A percentile compares a stretch with the other conserved stretches of the same genome.
These are phyloP conservation scores for Toxoplasma gondii DNA, from an alignment of 169 alveolate species.

Conservation along the genomic window DNA sequence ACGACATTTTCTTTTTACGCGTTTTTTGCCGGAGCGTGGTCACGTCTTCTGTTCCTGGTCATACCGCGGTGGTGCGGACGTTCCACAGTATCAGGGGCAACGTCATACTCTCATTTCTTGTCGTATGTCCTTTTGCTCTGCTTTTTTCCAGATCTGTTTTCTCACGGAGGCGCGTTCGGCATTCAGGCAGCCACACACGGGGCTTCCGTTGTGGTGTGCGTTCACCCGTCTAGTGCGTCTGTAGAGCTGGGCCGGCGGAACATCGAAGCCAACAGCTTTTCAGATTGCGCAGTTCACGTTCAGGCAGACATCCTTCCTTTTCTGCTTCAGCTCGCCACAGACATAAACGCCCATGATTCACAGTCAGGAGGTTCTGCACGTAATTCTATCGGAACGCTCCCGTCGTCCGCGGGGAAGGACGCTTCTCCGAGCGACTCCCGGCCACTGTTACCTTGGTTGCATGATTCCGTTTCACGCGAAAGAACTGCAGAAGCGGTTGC, in stretches of 20 bases:
- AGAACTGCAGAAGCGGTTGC: not conserved
- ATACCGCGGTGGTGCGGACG: no score
- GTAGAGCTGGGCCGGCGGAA: slow-evolving; percentile 13
- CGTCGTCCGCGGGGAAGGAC: no score
- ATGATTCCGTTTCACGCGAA: not conserved
- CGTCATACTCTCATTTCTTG: no score
- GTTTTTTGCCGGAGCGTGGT: no score
- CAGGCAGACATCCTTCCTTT: not conserved
- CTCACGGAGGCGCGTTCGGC: slow-evolving; percentile 74
- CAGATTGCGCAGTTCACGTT: not conserved
- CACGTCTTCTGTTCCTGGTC: no score
- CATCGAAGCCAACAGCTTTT: not conserved
- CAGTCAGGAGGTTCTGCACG: no score
- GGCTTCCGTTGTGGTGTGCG: slow-evolving; percentile 73
- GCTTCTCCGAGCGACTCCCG: no score
- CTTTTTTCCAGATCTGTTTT: slow-evolving; percentile 60
- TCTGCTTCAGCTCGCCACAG: not conserved
- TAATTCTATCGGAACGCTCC: no score
- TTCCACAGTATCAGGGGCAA: no score
- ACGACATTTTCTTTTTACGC: not conserved
- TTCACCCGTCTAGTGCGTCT: slow-evolving; percentile 70
- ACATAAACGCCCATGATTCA: no score
- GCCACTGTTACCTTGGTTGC: no score
- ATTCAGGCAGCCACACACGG: slow-evolving; percentile 75
- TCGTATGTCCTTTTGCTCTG: no score